Percentiles rank a stretch among this genome's conserved stretches.
These are phyloP conservation scores for Corylus heterophylla DNA, from an alignment of 306 rosid species.

Conservation along the genomic window DNA sequence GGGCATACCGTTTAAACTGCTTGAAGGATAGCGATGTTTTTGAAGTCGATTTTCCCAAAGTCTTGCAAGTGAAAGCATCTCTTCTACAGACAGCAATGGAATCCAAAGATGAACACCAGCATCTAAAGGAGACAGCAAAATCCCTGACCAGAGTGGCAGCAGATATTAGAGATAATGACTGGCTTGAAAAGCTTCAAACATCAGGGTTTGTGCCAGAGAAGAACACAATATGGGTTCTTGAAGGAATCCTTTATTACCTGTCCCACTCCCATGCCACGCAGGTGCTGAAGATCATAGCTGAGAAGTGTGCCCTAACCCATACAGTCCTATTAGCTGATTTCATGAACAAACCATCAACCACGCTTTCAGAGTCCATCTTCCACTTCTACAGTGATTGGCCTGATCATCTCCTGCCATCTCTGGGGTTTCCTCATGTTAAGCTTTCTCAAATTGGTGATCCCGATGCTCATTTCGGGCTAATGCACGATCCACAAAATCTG, in stretches of 20 bases:
- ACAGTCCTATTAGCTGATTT: slow-evolving; percentile 90
- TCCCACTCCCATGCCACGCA: slow-evolving; percentile 76
- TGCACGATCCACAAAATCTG: slow-evolving; percentile 72
- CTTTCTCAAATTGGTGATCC: slow-evolving; percentile 98
- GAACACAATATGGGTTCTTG: slow-evolving; percentile 89
- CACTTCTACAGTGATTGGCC: slow-evolving; percentile 99
- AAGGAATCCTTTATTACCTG: slow-evolving; percentile 86
- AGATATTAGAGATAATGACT: slow-evolving; percentile 73
- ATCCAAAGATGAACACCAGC: slow-evolving; percentile 46
- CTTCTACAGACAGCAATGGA: slow-evolving; percentile 76
- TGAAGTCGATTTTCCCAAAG: slow-evolving; percentile 81
- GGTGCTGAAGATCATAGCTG: slow-evolving; percentile 73
- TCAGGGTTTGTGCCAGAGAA: slow-evolving; percentile 83
- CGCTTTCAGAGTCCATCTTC: slow-evolving; percentile 67
- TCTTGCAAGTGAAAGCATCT: slow-evolving; percentile 68
- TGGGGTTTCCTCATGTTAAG: slow-evolving; percentile 71
- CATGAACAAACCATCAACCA: slow-evolving; percentile 88
- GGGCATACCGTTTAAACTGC: slow-evolving; percentile 91
- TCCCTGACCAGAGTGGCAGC: slow-evolving; percentile 83
- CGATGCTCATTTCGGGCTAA: slow-evolving; percentile 91
- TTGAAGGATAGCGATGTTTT: slow-evolving; percentile 82
- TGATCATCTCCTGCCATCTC: slow-evolving; percentile 87
- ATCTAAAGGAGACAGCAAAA: slow-evolving; percentile 51
- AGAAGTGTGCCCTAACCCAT: slow-evolving; percentile 60
- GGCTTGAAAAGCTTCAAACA: slow-evolving; percentile 79